These are phyloP conservation scores for Solanum sejunctum DNA, from an alignment of 257 asterid species.

Conservation along the genomic window DNA sequence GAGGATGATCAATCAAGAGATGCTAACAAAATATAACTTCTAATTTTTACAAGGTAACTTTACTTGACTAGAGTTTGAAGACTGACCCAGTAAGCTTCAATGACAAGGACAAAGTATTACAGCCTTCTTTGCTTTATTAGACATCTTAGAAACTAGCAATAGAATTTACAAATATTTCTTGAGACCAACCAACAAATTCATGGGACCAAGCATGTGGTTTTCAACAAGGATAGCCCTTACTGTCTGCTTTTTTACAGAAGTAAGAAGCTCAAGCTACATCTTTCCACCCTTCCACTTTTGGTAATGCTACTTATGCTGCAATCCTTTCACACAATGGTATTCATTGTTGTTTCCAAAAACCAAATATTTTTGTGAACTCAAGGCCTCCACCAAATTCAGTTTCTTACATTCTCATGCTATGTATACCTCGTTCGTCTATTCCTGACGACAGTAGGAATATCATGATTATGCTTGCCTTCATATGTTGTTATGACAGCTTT, in stretches of 20 bases:
- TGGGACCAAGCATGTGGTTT: background rate
- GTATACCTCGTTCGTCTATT: conserved; percentile 19
- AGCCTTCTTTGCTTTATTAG: background rate
- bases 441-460: conserved; percentile 35
- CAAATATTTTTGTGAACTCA: conserved; percentile 15
- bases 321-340: conserved; percentile 37
- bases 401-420: conserved; percentile 16
- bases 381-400: conserved; percentile 12
- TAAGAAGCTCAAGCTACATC: background rate
- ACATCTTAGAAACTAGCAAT: background rate
- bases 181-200: background rate
- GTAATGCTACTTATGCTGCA: conserved; percentile 14
- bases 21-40: background rate
- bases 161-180: background rate
- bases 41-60: background rate
- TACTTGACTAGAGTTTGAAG: background rate
- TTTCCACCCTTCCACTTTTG: background rate
- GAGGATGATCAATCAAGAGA: background rate
- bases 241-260: background rate
- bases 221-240: background rate
- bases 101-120: background rate
- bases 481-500: conserved; percentile 80
- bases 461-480: conserved; percentile 85
- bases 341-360: conserved; percentile 22
- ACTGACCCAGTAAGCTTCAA: background rate